These are phyloP conservation scores for Atkinsonella texensis DNA, from an alignment of 2,329 filamentous ascomycete species.

Conservation along the genomic window DNA sequence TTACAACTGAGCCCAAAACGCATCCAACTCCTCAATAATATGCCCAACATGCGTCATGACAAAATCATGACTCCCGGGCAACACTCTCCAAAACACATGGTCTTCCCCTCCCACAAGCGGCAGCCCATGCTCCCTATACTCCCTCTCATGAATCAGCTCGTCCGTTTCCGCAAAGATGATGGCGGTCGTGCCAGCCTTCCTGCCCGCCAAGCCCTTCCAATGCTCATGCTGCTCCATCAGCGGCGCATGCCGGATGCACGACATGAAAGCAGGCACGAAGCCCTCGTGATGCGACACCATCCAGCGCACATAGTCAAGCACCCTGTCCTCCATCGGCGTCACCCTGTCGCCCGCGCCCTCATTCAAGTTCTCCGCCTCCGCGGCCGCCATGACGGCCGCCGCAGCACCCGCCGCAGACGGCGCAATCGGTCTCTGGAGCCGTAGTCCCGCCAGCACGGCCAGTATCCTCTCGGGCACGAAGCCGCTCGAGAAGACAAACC, in stretches of 20 bases:
- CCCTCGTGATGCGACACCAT: constrained; percentile 43
- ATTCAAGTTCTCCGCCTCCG: constrained; percentile 26
- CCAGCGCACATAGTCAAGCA: constrained; percentile 44
- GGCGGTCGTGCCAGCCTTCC: constrained; percentile 32
- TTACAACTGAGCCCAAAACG: constrained; percentile 28
- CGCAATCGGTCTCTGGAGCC: constrained; percentile 40
- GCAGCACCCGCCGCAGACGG: constrained; percentile 16
- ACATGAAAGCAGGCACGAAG: constrained; percentile 49
- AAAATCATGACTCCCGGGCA: constrained; percentile 49
- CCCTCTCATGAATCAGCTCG: constrained; percentile 38
- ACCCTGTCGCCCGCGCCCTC: background rate
- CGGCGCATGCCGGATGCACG: constrained; percentile 41
- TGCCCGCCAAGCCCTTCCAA: constrained; percentile 34
- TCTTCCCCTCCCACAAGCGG: constrained; percentile 38
- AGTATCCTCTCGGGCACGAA: constrained; percentile 41
- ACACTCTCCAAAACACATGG: constrained; percentile 36
- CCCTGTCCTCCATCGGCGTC: constrained; percentile 32
- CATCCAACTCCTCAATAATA: constrained; percentile 34
- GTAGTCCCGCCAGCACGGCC: constrained; percentile 31
- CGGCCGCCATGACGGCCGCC: constrained; percentile 17
- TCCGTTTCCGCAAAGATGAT: constrained; percentile 40
- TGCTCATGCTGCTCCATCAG: constrained; percentile 38
- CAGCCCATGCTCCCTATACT: constrained; percentile 37
- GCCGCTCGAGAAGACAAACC: constrained; percentile 42
- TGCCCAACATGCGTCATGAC: constrained; percentile 41